These are phyloP conservation scores for Leucosporidium scottii DNA, from an alignment of 768 basidiomycete species.

Conservation along the genomic window DNA sequence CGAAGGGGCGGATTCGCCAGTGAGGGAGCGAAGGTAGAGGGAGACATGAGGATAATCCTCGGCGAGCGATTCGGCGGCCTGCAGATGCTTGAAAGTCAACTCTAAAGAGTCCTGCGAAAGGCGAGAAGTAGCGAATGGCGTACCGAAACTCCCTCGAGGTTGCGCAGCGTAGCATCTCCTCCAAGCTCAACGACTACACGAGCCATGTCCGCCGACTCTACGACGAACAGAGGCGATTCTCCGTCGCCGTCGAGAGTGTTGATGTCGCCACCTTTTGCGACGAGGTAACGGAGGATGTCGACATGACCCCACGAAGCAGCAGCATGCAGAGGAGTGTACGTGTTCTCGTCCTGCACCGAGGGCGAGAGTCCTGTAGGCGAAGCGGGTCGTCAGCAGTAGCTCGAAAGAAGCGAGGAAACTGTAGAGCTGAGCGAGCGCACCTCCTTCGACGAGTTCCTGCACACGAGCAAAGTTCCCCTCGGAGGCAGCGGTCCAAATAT, in stretches of 20 bases:
- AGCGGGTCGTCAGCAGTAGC: neutral
- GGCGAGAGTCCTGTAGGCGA: neutral
- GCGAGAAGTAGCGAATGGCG: constrained; percentile 16
- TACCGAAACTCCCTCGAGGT: constrained; percentile 44
- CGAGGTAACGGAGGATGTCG: constrained; percentile 43
- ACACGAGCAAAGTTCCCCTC: neutral
- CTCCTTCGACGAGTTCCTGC: neutral
- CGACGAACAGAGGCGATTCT: constrained; percentile 47
- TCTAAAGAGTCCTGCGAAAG: neutral
- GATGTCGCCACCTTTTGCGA: constrained; percentile 44
- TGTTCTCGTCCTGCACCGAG: constrained; percentile 5
- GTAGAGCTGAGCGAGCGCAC: neutral
- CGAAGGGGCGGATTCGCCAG: constrained; percentile 19
- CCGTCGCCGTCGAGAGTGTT: constrained; percentile 46
- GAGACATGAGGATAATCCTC: constrained; percentile 39
- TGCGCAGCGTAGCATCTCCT: constrained; percentile 39
- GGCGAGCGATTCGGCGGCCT: constrained; percentile 35
- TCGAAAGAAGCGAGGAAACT: neutral
- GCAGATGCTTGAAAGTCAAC: neutral
- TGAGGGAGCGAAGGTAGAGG: constrained; percentile 34
- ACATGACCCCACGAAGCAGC: constrained; percentile 46
- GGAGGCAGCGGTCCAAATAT: neutral
- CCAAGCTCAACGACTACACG: constrained; percentile 43
- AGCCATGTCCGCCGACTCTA: constrained; percentile 43
- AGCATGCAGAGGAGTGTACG: constrained; percentile 42